phyloP scores from a whole-genome alignment of 1,284 basidiomycete genomes.

The Wallemia hederae region DNA sequence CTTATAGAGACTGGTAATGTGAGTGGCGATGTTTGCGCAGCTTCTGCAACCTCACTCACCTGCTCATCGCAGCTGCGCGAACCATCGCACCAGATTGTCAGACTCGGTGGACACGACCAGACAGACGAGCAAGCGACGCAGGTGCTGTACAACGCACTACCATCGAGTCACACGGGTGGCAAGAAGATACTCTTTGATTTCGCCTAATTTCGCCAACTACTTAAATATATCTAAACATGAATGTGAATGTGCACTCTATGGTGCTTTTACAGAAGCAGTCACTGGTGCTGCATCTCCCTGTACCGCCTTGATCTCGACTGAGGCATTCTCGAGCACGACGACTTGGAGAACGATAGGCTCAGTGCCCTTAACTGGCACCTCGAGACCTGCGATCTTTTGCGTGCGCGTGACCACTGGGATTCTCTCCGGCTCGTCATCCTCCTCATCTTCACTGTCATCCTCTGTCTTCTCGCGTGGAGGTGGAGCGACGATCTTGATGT shows the following conservation, averaged over 20 bases:
- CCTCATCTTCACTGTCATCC: conserved; percentile 14
- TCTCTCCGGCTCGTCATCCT: conserved; percentile 30
- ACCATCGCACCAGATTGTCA: background rate
- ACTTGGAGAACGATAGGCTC: conserved; percentile 34
- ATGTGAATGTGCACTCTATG: background rate
- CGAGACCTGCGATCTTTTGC: conserved; percentile 23
- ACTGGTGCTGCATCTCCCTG: conserved; percentile 13
- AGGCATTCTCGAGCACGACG: conserved; percentile 26
- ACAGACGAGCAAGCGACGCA: background rate
- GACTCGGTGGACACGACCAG: background rate
- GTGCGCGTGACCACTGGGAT: conserved; percentile 9
- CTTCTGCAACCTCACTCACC: background rate
- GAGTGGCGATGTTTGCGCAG: no score
- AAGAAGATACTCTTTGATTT: background rate
- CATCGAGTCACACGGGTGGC: background rate
- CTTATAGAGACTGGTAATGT: background rate
- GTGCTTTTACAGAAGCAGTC: background rate
- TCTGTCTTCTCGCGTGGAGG: conserved; percentile 15
- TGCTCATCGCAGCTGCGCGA: background rate
- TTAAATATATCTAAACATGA: background rate
- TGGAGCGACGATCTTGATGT: conserved; percentile 29
- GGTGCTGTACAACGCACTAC: background rate
- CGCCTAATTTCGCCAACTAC: background rate
- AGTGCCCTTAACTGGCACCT: conserved; percentile 24
- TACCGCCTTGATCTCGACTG: conserved; percentile 22